Evolutionary conservation across 2,329 filamentous ascomycete genomes (phyloP).

Genomic region (Colletotrichum graminicola): DNA sequence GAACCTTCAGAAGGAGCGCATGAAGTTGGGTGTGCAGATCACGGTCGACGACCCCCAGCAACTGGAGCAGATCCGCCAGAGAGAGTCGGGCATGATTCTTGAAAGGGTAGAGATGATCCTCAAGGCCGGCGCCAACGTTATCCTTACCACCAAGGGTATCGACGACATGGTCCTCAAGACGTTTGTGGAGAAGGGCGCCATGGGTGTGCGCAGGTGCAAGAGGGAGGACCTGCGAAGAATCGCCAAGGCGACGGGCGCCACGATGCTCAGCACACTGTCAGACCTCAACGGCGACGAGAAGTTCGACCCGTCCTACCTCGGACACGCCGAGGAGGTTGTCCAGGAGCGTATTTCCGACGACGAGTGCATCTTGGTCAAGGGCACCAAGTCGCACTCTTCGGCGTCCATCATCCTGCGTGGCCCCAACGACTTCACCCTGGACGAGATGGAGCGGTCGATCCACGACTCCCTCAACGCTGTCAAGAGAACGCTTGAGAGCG

Average conservation of each 20-base stretch:
- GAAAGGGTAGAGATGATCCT: conserved; percentile 97
- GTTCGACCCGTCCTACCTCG: conserved; percentile 91
- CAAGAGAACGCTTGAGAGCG: conserved; percentile 96
- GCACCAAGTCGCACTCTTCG: conserved; percentile 92
- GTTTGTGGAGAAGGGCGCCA: conserved; percentile 93
- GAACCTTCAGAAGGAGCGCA: conserved; percentile 98
- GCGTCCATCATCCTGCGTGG: conserved; percentile 97
- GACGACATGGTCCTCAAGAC: conserved; percentile 95
- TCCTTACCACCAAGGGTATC: conserved; percentile 98
- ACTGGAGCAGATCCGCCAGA: conserved; percentile 94
- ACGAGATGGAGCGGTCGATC: conserved; percentile 99
- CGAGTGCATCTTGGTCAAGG: conserved; percentile 96
- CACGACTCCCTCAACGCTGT: conserved; percentile 97
- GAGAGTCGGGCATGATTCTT: conserved; percentile 92
- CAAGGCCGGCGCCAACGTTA: conserved; percentile 95
- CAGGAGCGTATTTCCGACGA: conserved; percentile 99
- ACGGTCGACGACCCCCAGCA: conserved; percentile 98
- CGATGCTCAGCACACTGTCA: conserved; percentile 90
- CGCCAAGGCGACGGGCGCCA: conserved; percentile 94
- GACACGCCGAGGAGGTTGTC: conserved; percentile 93
- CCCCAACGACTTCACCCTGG: conserved; percentile 94
- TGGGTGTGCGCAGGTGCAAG: conserved; percentile 96
- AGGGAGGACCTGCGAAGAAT: conserved; percentile 98
- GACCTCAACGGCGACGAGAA: conserved; percentile 98
- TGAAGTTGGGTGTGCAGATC: conserved; percentile 99